Evolutionary conservation across 1,284 basidiomycete genomes (phyloP).

Genomic region (Ceratobasidium sp.): DNA sequence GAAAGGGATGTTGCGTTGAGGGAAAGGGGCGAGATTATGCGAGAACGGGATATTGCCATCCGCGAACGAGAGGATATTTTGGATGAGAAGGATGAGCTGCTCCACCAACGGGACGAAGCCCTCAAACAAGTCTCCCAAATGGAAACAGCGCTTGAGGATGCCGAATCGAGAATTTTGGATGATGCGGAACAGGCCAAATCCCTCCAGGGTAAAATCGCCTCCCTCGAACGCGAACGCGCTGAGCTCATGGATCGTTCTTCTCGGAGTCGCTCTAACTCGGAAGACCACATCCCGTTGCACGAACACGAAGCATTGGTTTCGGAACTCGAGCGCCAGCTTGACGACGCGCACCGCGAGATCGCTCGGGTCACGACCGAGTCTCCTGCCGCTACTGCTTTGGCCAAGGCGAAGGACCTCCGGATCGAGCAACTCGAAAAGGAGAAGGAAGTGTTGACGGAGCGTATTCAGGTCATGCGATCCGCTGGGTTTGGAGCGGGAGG

Average conservation of each 20-base stretch:
- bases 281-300: conserved; percentile 49
- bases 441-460: conserved; percentile 77
- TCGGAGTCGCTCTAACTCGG: conserved; percentile 56
- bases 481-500: conserved; percentile 13
- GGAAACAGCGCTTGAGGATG: conserved; percentile 75
- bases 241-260: conserved; percentile 58
- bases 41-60: conserved; percentile 73
- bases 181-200: conserved; percentile 70
- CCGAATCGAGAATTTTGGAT: conserved; percentile 61
- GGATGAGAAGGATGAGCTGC: conserved; percentile 65
- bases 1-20: conserved; percentile 50
- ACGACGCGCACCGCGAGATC: conserved; percentile 84
- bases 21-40: conserved; percentile 68
- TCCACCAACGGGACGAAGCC: conserved; percentile 63
- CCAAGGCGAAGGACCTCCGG: conserved; percentile 77
- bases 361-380: conserved; percentile 78
- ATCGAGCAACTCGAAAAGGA: conserved; percentile 81
- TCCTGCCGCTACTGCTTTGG: conserved; percentile 78
- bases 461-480: conserved; percentile 66
- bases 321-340: conserved; percentile 78
- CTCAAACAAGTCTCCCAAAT: conserved; percentile 64
- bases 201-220: conserved; percentile 66
- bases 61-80: conserved; percentile 66
- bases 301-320: conserved; percentile 58
- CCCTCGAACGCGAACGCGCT: conserved; percentile 63